phyloP scores from a whole-genome alignment of 1,139 yeast species.

The Suhomyces bribrorum region DNA sequence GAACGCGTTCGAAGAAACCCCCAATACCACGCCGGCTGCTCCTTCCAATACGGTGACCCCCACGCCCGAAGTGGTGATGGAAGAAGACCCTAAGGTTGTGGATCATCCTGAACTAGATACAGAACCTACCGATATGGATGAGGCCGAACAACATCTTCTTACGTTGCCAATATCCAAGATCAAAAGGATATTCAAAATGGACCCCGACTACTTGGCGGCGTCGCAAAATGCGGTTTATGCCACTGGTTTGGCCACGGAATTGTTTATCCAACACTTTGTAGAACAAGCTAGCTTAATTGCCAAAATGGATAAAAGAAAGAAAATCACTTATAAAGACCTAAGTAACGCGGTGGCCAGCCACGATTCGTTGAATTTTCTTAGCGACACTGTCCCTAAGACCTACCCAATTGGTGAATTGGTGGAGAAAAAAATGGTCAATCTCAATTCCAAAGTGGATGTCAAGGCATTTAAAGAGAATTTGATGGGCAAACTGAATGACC shows the following conservation, averaged over 20 bases:
- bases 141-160: constrained; percentile 24
- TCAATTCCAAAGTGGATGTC: constrained; percentile 14
- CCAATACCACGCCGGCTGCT: constrained; percentile 11
- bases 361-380: constrained; percentile 68
- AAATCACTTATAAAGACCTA: constrained; percentile 71
- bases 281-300: constrained; percentile 78
- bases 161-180: constrained; percentile 76
- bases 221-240: constrained; percentile 81
- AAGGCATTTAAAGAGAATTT: constrained; percentile 7
- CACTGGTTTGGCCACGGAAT: constrained; percentile 83
- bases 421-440: constrained; percentile 45
- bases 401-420: constrained; percentile 55
- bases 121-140: constrained; percentile 19
- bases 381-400: constrained; percentile 68
- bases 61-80: constrained; percentile 8
- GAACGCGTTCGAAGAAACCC: constrained; percentile 9
- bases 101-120: constrained; percentile 1
- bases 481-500: constrained; percentile 11
- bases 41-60: constrained; percentile 12
- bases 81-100: constrained; percentile 3
- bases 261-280: constrained; percentile 75
- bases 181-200: constrained; percentile 80
- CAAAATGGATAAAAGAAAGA: constrained; percentile 68
- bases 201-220: constrained; percentile 76
- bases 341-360: constrained; percentile 67